Evolutionary conservation across 2,329 filamentous ascomycete species (phyloP), one percentile per base, ranked within the genome.

Genomic region (Colletotrichum echinochloae): DNA sequence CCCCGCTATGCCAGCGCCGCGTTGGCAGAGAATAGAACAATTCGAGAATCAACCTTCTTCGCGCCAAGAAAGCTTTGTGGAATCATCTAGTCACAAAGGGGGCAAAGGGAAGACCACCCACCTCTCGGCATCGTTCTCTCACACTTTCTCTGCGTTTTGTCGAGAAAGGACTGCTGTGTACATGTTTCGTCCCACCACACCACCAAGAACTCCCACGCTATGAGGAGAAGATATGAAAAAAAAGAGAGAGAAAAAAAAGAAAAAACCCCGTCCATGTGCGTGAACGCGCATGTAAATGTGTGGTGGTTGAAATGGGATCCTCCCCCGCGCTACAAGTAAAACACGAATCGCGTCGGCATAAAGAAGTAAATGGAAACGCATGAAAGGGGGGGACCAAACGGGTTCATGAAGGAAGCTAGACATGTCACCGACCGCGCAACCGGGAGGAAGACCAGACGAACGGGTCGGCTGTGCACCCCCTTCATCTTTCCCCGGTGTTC

Each of bases 261-360:
- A 18, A 18, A 59, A 30, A 20, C 49, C 30, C 30, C 20, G 16
- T 26, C 28, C 16, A 26, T 44, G 16, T 33, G 14, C 20, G n/a
- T 8, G 35, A 26, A 23, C 7, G 6, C 23, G 14, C 30, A 5
- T 11, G 20, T 44, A 18, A 12, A 46, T 46, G 18, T 46, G n/a
- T 46, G 20, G n/a, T n/a, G n/a, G n/a, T 12, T 46, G 12, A n/a
- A 46, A 46, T 23, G n/a, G n/a, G 1, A 12, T n/a, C 44, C 23
- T 30, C 33, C 33, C 44, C 48, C 35, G 35, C 60, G 44, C 30
- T 62, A 20, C 52, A 35, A 44, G 26, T 62, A 48, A 62, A 62
- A 62, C 60, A 52, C 60, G 60, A 52, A 62, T 41, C 60, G 16
- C 14, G 59, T 60, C 44, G 44, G 44, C 44, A 49, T 60, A 48